phyloP scores from a whole-genome alignment of 176 grass and related monocot species.

The Carex littledalei region DNA sequence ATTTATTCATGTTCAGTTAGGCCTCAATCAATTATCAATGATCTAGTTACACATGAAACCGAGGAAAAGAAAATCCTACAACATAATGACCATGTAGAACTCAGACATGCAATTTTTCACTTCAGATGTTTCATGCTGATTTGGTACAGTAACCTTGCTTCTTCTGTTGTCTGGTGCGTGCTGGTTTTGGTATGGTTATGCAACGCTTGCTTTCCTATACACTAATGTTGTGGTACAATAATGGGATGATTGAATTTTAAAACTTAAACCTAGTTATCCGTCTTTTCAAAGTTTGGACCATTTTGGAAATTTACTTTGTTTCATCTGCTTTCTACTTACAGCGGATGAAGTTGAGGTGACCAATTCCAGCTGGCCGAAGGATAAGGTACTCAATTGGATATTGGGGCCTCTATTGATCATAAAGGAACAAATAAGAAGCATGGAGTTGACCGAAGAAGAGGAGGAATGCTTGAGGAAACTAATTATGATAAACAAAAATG shows the following conservation, averaged over 20 bases:
- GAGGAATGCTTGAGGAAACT: slow-evolving; percentile 56
- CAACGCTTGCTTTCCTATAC: not conserved
- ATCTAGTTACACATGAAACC: not conserved
- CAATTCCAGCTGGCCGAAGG: slow-evolving; percentile 71
- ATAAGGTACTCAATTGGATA: slow-evolving; percentile 75
- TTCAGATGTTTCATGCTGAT: not conserved
- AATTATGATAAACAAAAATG: slow-evolving; percentile 53
- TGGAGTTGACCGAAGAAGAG: slow-evolving; percentile 62
- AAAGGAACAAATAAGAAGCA: slow-evolving; percentile 60
- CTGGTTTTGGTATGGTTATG: not conserved
- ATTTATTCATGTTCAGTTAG: not conserved
- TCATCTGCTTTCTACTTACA: slow-evolving; percentile 21
- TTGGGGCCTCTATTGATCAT: slow-evolving; percentile 69
- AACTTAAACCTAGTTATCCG: not conserved
- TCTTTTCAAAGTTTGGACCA: not conserved
- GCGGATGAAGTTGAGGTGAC: slow-evolving; percentile 76
- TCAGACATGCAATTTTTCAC: not conserved
- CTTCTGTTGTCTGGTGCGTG: not conserved
- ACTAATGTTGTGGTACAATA: not conserved
- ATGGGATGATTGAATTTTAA: not conserved
- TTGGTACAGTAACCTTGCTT: not conserved
- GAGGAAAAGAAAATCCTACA: not conserved
- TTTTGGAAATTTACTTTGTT: not conserved
- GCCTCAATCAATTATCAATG: not conserved
- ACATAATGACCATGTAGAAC: not conserved